Base-by-base conservation (phyloP, 2,329 filamentous ascomycete genomes). In the Lomentospora prolificans region DNA sequence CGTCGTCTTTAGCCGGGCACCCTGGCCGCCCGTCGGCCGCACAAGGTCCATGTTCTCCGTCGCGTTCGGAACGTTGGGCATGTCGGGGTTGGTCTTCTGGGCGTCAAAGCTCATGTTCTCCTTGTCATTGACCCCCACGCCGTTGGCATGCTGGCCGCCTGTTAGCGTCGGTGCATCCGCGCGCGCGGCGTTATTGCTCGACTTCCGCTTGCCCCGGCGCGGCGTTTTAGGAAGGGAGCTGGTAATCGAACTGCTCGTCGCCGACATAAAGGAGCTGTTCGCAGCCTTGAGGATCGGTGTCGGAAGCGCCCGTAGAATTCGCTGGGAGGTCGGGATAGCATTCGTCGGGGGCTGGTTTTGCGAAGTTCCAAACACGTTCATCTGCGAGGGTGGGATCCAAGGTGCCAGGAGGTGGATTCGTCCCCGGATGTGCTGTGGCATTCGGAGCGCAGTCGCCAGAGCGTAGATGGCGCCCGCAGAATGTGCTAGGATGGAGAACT, bases 381-480 rank as follows among this genome's bases (percentile, higher is more conserved):
- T 87, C 67, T 96, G 90, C 3, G 90, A 97, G 0, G 94, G 94
- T 1, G 94, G 94, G 50, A 99, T 97, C 94, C 90, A 96, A 0
- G 94, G 94, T 0, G 94, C 92, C 7, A 99, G 79, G 2, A 99
- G 81, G 69, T 99, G 94, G 56, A 99, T 94, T 55, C 90, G 86
- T 19, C 94, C 94, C 4, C 91, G 86, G 59, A 99, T 95, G 65
- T 96, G 89, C 64, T 96, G 91, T 3, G 94, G 94, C 81, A 99
- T 95, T 48, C 94, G 88, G 48, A 99, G 76, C 0, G 94, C 94
- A 0, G 94, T 97, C 0, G 94, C 94, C 17, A 99, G 80, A 2
- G 94, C 94, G 66, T 99, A 99, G 54, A 99, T 95, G n/a, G 94
- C 92, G 14, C 94, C 94, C 1, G 94, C 94, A 0, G 92, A 97